Conservation (phyloP, 257 asterid genomes). For the Nemophila menziesii region DNA sequence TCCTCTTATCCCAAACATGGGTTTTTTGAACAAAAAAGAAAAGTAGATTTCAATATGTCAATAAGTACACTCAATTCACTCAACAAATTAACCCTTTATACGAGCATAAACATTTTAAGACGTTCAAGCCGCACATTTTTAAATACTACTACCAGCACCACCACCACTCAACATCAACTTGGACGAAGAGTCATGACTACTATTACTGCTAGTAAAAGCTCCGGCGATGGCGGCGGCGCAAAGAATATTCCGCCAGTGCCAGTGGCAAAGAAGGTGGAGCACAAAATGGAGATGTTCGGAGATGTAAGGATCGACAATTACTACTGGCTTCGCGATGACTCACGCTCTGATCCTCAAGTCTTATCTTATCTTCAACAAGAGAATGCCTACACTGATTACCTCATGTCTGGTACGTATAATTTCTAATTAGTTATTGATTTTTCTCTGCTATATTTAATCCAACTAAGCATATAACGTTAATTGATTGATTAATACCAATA, state of each 20-base stretch:
- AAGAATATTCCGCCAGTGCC: slow-evolving; percentile 28
- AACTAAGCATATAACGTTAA: too few species aligned
- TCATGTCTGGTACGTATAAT: slow-evolving; percentile 60
- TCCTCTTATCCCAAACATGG: too few species aligned
- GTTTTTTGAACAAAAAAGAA: too few species aligned
- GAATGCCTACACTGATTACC: slow-evolving; percentile 52
- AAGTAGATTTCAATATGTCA: too few species aligned
- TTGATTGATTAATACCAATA: background rate
- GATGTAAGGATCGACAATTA: slow-evolving; percentile 75
- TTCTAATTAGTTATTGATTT: background rate
- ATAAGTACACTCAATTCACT: too few species aligned
- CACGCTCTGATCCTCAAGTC: slow-evolving; percentile 56
- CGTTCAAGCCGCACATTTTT: too few species aligned
- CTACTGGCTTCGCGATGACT: slow-evolving; percentile 96
- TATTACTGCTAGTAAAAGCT: background rate
- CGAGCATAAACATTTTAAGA: too few species aligned
- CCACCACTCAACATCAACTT: too few species aligned
- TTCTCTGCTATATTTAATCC: background rate
- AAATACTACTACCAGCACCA: too few species aligned
- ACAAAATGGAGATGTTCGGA: slow-evolving; percentile 88
- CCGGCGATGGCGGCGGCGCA: background rate
- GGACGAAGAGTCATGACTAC: too few species aligned
- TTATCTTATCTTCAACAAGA: slow-evolving; percentile 52
- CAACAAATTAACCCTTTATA: too few species aligned
- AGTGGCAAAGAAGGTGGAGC: slow-evolving; percentile 62